phyloP scores from a whole-genome alignment of 805 yeast genomes.

The Cyberlindnera suaveolens region DNA sequence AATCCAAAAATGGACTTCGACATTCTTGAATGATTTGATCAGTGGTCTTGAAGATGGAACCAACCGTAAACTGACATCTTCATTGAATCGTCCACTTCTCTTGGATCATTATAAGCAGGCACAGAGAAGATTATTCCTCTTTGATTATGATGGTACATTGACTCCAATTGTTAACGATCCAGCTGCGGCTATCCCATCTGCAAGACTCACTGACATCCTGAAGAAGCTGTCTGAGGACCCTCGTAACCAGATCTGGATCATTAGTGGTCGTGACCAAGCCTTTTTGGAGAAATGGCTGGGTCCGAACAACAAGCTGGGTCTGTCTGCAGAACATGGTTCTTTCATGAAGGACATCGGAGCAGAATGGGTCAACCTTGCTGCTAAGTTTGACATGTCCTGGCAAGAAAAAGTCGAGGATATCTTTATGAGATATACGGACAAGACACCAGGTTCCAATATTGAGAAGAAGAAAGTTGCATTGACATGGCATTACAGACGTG shows the following conservation, averaged over 20 bases:
- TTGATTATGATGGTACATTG: slow-evolving; percentile 96
- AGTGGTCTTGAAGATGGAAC: slow-evolving; percentile 33
- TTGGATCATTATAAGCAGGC: slow-evolving; percentile 55
- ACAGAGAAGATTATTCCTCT: slow-evolving; percentile 67
- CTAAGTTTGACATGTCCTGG: slow-evolving; percentile 88
- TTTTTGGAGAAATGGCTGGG: slow-evolving; percentile 91
- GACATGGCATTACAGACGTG: slow-evolving; percentile 95
- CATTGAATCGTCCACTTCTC: slow-evolving; percentile 66
- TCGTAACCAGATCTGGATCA: slow-evolving; percentile 85
- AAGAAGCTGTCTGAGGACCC: slow-evolving; percentile 65
- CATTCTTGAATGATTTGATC: slow-evolving; percentile 47
- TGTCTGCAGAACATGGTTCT: slow-evolving; percentile 97
- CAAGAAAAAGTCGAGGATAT: slow-evolving; percentile 73
- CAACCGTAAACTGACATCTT: slow-evolving; percentile 61
- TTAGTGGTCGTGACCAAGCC: slow-evolving; percentile 90
- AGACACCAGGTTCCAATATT: slow-evolving; percentile 83
- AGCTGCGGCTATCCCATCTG: slow-evolving; percentile 95
- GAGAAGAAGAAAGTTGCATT: slow-evolving; percentile 90
- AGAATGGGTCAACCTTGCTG: slow-evolving; percentile 82
- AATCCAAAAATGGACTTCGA: slow-evolving; percentile 73
- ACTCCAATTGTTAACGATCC: slow-evolving; percentile 97
- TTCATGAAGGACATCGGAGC: slow-evolving; percentile 72
- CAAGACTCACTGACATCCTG: slow-evolving; percentile 55
- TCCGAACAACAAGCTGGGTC: slow-evolving; percentile 52
- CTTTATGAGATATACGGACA: slow-evolving; percentile 69